Conservation (phyloP, 495 filamentous ascomycete species). For the Bryoglossum gracile region DNA sequence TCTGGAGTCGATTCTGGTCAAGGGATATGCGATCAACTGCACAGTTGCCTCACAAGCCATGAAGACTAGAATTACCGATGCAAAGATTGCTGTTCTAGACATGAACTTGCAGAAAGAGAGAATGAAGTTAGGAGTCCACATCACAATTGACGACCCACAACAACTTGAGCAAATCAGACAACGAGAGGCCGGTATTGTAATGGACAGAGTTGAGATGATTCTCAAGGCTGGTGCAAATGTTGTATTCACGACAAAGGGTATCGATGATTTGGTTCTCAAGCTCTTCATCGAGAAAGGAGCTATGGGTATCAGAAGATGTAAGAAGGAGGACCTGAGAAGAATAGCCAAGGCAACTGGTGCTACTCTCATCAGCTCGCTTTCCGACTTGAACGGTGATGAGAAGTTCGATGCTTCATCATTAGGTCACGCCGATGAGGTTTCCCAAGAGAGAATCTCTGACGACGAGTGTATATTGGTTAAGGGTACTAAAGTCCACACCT, state of each 20-base stretch:
- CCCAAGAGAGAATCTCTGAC: constrained; percentile 95
- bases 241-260: constrained; percentile 93
- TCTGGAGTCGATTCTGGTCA: constrained; percentile 82
- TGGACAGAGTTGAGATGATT: constrained; percentile 95
- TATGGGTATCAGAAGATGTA: constrained; percentile 93
- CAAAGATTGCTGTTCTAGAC: constrained; percentile 94
- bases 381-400: constrained; percentile 96
- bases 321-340: constrained; percentile 95
- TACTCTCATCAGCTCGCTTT: constrained; percentile 83
- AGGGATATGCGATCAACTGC: constrained; percentile 97
- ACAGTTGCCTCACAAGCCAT: constrained; percentile 98
- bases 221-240: constrained; percentile 97
- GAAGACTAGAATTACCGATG: constrained; percentile 86
- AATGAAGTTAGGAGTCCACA: constrained; percentile 98
- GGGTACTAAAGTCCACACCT: constrained; percentile 87
- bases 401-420: constrained; percentile 86
- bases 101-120: constrained; percentile 98
- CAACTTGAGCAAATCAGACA: constrained; percentile 95
- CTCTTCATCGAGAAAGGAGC: constrained; percentile 89
- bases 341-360: constrained; percentile 96
- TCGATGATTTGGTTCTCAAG: constrained; percentile 94
- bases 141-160: constrained; percentile 93
- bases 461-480: constrained; percentile 98
- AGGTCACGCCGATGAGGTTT: constrained; percentile 88
- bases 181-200: constrained; percentile 84